Percentiles rank a stretch among this genome's conserved stretches.
These are phyloP conservation scores for Calonectria honghensis DNA, from an alignment of 2,329 filamentous ascomycete species.

Conservation along the genomic window DNA sequence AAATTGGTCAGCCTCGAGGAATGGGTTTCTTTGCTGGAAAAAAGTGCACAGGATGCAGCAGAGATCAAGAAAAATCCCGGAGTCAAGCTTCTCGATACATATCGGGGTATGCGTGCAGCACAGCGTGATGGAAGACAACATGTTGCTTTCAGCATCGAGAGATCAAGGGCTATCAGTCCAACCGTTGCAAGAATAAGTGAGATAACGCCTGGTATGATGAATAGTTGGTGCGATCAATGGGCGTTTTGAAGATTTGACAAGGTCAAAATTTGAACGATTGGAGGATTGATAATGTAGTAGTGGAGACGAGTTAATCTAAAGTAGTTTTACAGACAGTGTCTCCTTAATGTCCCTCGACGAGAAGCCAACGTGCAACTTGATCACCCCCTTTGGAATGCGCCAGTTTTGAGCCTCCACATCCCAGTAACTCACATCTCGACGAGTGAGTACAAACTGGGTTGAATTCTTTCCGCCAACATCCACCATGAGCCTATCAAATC, in stretches of 20 bases:
- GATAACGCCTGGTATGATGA: constrained; percentile 1
- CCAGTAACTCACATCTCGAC: neutral
- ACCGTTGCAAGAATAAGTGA: neutral
- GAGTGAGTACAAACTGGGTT: neutral
- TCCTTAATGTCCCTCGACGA: neutral
- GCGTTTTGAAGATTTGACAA: neutral
- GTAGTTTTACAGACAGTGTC: neutral
- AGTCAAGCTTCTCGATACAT: constrained; percentile 13
- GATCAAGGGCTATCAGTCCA: neutral
- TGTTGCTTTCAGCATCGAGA: neutral
- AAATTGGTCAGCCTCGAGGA: constrained; percentile 3
- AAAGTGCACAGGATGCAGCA: neutral
- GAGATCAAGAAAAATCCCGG: constrained; percentile 7
- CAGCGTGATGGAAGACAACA: neutral
- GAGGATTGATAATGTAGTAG: neutral
- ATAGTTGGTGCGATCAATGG: constrained; percentile 6
- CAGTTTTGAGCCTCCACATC: constrained; percentile 2
- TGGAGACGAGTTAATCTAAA: neutral
- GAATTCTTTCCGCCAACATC: neutral
- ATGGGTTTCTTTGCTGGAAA: neutral
- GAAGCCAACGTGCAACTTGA: neutral
- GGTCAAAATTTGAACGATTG: neutral
- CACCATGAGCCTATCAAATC: neutral
- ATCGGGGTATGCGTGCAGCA: neutral
- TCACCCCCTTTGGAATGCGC: neutral